phyloP scores from a whole-genome alignment of 179 eudicot genomes.

The Silene noctiflora region DNA sequence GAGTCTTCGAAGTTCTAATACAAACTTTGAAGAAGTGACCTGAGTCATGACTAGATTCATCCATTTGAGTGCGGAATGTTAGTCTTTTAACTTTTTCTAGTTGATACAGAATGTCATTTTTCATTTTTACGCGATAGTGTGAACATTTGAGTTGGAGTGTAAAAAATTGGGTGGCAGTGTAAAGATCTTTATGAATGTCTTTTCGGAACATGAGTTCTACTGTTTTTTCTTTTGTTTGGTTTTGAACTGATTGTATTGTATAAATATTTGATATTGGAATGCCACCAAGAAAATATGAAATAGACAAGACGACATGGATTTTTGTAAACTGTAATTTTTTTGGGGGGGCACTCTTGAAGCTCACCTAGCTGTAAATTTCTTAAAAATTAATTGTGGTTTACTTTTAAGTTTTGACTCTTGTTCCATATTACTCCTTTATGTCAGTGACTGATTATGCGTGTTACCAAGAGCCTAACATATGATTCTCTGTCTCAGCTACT shows the following conservation, averaged over 20 bases:
- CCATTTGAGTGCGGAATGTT: neutral
- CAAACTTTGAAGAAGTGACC: neutral
- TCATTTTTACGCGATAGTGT: neutral
- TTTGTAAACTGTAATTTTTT: neutral
- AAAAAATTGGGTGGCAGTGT: neutral
- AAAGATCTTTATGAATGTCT: neutral
- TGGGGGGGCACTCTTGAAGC: neutral
- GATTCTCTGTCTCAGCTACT: slow-evolving; percentile 54
- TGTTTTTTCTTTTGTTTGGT: neutral
- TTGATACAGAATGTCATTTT: neutral
- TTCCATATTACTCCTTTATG: neutral
- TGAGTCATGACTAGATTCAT: slow-evolving; percentile 11
- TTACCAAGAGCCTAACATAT: slow-evolving; percentile 8
- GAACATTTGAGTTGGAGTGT: neutral
- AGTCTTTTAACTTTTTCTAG: slow-evolving; percentile 5
- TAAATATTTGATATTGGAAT: neutral
- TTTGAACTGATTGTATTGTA: neutral
- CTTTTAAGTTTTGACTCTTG: neutral
- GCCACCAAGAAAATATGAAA: neutral
- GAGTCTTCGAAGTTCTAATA: neutral
- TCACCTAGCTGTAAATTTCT: neutral
- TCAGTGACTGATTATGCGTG: neutral
- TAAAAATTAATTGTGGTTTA: neutral
- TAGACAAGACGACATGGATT: neutral
- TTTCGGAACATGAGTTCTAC: neutral